These are phyloP conservation scores for Paramarasmius palmivorus DNA, from an alignment of 1,284 basidiomycete species.

Conservation along the genomic window DNA sequence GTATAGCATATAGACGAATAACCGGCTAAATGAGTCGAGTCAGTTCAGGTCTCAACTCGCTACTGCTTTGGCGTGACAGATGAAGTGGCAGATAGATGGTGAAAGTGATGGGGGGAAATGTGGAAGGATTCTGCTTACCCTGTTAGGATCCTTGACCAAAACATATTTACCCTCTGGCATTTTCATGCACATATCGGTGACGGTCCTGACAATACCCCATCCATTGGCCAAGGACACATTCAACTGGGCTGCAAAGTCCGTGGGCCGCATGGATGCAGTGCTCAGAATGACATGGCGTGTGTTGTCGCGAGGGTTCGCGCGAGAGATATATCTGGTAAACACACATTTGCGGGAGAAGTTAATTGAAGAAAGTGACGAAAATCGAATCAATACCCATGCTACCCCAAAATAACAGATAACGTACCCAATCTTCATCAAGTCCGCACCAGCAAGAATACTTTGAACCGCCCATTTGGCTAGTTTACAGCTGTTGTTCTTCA, in stretches of 20 bases:
- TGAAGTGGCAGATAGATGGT: neutral
- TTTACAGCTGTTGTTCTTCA: slow-evolving; percentile 99
- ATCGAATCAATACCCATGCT: no score
- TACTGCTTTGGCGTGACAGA: slow-evolving; percentile 1
- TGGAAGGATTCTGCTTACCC: slow-evolving; percentile 52
- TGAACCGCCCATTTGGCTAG: slow-evolving; percentile 98
- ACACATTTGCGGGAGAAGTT: slow-evolving; percentile 4
- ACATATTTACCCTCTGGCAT: slow-evolving; percentile 97
- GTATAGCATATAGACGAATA: slow-evolving; percentile 92
- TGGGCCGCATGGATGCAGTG: slow-evolving; percentile 92
- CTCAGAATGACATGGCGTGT: slow-evolving; percentile 95
- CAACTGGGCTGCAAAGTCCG: slow-evolving; percentile 93
- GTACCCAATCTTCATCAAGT: slow-evolving; percentile 96
- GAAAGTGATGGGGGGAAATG: slow-evolving; percentile 6
- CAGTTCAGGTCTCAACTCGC: slow-evolving; percentile 6
- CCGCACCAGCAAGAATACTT: slow-evolving; percentile 93
- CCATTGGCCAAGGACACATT: slow-evolving; percentile 96
- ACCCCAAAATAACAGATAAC: slow-evolving; percentile 29
- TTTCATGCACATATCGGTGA: slow-evolving; percentile 91
- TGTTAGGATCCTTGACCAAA: slow-evolving; percentile 94
- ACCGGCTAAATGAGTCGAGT: slow-evolving; percentile 65
- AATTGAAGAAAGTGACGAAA: slow-evolving; percentile 7
- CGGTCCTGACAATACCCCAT: slow-evolving; percentile 97
- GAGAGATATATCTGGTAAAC: slow-evolving; percentile 80
- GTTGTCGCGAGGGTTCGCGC: slow-evolving; percentile 91